These are phyloP conservation scores for Fusarium sp. DNA, from an alignment of 2,329 filamentous ascomycete genomes.

Conservation along the genomic window DNA sequence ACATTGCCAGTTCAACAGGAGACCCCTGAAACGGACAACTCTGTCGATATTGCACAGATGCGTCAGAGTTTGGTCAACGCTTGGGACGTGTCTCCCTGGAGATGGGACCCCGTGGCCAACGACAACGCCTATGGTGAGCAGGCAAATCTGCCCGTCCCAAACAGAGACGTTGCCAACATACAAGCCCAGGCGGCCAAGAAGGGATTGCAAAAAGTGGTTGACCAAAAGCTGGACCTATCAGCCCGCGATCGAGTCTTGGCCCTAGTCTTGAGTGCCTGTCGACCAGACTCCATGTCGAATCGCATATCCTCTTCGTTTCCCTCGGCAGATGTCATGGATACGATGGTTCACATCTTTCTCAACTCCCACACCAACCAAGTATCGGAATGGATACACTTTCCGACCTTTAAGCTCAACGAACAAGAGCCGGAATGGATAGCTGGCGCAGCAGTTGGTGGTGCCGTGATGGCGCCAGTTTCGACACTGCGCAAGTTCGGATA, in stretches of 20 bases:
- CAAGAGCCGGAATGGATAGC: constrained; percentile 71
- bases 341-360: constrained; percentile 70
- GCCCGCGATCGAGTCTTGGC: constrained; percentile 73
- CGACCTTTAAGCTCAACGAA: constrained; percentile 67
- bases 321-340: constrained; percentile 70
- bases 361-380: constrained; percentile 68
- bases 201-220: constrained; percentile 55
- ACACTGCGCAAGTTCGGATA: constrained; percentile 72
- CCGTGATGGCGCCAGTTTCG: constrained; percentile 67
- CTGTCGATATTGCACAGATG: constrained; percentile 59
- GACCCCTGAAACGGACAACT: constrained; percentile 50
- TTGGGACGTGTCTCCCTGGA: constrained; percentile 64
- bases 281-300: constrained; percentile 60
- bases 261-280: constrained; percentile 71
- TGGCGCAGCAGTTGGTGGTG: constrained; percentile 71
- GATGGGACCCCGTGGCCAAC: constrained; percentile 60
- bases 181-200: constrained; percentile 55
- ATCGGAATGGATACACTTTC: constrained; percentile 71
- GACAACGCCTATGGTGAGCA: constrained; percentile 61
- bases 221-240: constrained; percentile 59
- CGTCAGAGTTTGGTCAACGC: constrained; percentile 61
- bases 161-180: constrained; percentile 52
- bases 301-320: constrained; percentile 72
- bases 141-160: constrained; percentile 58
- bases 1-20: constrained; percentile 38